These are phyloP conservation scores for Backusella australiensis DNA, from an alignment of 192 early-diverging fungal genomes.

Conservation along the genomic window DNA sequence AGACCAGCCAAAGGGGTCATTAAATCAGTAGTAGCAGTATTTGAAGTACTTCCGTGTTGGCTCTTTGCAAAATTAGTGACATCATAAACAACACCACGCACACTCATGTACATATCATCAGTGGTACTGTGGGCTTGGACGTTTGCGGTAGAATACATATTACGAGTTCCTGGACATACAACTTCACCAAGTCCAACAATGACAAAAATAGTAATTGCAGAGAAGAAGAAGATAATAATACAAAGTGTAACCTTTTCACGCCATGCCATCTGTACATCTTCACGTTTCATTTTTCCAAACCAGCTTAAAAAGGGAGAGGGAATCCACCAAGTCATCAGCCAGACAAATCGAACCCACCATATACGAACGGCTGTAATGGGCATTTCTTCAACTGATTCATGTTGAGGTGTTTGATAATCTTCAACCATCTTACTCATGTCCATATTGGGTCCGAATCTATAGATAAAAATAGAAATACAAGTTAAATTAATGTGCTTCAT, in stretches of 20 bases:
- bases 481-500: background rate
- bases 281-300: constrained; percentile 83
- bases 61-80: constrained; percentile 60
- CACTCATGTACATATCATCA: constrained; percentile 60
- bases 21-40: constrained; percentile 36
- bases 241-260: constrained; percentile 90
- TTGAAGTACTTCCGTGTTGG: constrained; percentile 53
- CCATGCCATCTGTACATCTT: constrained; percentile 96
- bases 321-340: constrained; percentile 90
- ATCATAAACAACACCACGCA: constrained; percentile 69
- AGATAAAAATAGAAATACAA: constrained; percentile 9
- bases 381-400: constrained; percentile 55
- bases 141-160: constrained; percentile 59
- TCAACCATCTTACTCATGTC: constrained; percentile 45
- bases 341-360: constrained; percentile 76
- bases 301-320: constrained; percentile 55
- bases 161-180: constrained; percentile 77
- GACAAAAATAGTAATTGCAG: constrained; percentile 78
- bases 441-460: constrained; percentile 39
- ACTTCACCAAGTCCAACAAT: constrained; percentile 85
- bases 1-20: constrained; percentile 55
- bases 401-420: constrained; percentile 35
- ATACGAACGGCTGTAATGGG: constrained; percentile 50
- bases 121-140: constrained; percentile 57
- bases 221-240: constrained; percentile 80